Evolutionary conservation across 352 stramenopile species (phyloP).

Genomic region (Phytophthora citrophthora): DNA sequence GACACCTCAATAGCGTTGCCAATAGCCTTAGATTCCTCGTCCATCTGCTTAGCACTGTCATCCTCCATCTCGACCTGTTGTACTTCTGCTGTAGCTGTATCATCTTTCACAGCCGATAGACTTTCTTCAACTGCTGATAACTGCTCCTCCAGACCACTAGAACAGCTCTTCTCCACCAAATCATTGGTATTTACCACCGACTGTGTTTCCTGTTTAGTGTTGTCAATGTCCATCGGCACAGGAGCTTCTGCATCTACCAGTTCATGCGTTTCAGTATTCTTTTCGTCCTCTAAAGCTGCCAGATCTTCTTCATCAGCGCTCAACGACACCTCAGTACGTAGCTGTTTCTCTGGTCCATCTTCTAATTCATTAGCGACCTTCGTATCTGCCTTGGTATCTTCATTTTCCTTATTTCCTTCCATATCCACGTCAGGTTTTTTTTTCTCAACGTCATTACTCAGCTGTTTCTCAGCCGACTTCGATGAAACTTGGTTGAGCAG

Average conservation of each 20-base stretch:
- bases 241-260: constrained; percentile 2
- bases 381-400: neutral
- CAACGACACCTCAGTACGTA: neutral
- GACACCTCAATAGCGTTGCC: neutral
- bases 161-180: neutral
- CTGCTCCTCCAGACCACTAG: neutral
- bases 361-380: neutral
- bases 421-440: constrained; percentile 1
- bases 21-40: too few relatives aligned
- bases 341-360: neutral
- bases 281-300: constrained; percentile 1
- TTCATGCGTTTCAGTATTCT: neutral
- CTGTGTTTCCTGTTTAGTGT: neutral
- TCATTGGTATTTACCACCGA: neutral
- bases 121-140: neutral
- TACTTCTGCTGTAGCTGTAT: neutral
- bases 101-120: neutral
- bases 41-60: neutral
- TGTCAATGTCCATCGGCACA: constrained; percentile 20
- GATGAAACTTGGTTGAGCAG: constrained; percentile 17
- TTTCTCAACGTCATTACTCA: constrained; percentile 13
- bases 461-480: constrained; percentile 14
- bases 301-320: neutral
- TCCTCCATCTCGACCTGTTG: constrained; percentile 8
- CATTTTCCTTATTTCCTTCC: constrained; percentile 13